These are phyloP conservation scores for Botrytis paeoniae DNA, from an alignment of 2,329 filamentous ascomycete genomes.

Conservation along the genomic window DNA sequence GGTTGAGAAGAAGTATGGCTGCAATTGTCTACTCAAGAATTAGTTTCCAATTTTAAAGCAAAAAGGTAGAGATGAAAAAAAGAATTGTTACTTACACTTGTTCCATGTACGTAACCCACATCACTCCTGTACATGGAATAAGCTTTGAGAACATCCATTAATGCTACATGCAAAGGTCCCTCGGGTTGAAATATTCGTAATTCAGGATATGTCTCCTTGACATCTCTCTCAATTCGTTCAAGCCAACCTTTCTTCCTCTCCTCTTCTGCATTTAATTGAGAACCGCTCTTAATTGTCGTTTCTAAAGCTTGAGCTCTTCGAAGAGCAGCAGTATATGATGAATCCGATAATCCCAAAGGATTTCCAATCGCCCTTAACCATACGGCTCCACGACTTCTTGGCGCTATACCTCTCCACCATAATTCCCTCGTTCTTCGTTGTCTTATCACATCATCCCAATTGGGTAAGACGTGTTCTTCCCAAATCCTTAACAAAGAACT, in stretches of 20 bases:
- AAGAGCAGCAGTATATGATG: conserved; percentile 69
- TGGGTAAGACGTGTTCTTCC: conserved; percentile 73
- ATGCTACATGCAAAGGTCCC: conserved; percentile 60
- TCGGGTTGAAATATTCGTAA: conserved; percentile 61
- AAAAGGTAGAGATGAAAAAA: conserved; percentile 1
- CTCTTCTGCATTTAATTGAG: conserved; percentile 46
- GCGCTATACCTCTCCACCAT: conserved; percentile 78
- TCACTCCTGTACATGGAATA: conserved; percentile 81
- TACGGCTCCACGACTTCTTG: conserved; percentile 54
- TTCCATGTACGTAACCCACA: conserved; percentile 72
- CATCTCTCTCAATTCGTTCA: conserved; percentile 61
- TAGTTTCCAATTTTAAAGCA: neutral
- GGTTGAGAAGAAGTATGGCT: conserved; percentile 69
- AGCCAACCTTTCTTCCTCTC: conserved; percentile 58
- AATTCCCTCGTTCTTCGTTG: conserved; percentile 70
- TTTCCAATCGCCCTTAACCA: conserved; percentile 39
- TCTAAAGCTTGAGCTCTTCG: conserved; percentile 63
- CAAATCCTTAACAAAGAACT: conserved; percentile 61
- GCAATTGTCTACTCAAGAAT: conserved; percentile 58
- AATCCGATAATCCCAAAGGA: conserved; percentile 46
- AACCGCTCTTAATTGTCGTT: conserved; percentile 35
- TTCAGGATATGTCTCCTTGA: conserved; percentile 65
- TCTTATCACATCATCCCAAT: conserved; percentile 69
- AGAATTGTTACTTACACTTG: conserved; percentile 57
- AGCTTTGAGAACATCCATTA: conserved; percentile 72